Evolutionary conservation across 1,284 basidiomycete species (phyloP).

Genomic region (Ceratobasidium papillatum): DNA sequence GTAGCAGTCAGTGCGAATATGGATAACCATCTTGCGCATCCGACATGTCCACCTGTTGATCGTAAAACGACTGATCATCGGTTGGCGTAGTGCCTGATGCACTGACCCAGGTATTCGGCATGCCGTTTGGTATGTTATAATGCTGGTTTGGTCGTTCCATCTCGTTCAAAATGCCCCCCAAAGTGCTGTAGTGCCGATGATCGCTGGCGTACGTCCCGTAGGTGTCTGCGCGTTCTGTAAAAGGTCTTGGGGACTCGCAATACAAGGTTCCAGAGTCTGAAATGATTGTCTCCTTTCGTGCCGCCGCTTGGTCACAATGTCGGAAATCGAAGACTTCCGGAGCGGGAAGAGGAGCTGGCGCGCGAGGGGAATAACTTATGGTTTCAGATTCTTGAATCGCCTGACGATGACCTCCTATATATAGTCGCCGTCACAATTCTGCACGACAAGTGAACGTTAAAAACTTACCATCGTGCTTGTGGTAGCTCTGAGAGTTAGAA

Average conservation of each 20-base stretch:
- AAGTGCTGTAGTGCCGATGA: neutral
- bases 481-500: neutral
- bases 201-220: neutral
- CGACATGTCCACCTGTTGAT: neutral
- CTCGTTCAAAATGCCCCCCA: neutral
- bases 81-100: neutral
- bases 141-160: neutral
- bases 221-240: neutral
- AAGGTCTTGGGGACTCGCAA: constrained; percentile 11
- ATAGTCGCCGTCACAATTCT: neutral
- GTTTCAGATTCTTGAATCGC: too few species aligned
- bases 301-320: neutral
- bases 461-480: neutral
- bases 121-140: neutral
- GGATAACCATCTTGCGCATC: neutral
- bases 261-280: neutral
- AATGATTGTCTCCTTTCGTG: neutral
- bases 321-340: constrained; percentile 4
- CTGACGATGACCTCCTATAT: neutral
- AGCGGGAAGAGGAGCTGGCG: neutral
- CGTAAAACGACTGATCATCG: neutral
- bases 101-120: neutral
- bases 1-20: neutral
- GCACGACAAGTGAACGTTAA: neutral
- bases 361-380: neutral